Conservation (phyloP, 148 eudicot genomes). For the Diospyros kaki region DNA sequence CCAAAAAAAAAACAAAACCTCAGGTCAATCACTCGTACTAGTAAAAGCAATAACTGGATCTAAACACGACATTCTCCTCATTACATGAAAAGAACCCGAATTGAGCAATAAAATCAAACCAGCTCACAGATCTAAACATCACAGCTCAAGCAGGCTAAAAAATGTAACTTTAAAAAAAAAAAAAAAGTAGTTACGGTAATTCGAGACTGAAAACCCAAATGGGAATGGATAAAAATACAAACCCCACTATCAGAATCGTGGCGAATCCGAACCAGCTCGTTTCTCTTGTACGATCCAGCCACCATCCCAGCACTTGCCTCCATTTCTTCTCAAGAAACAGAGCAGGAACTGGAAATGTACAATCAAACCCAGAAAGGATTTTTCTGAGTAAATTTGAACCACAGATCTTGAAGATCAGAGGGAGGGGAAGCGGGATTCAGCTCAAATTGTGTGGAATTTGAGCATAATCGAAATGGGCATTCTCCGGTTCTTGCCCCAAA, state of each 20-base stretch:
- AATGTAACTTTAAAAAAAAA: neutral
- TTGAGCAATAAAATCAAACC: neutral
- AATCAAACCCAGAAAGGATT: neutral
- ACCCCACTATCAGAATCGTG: conserved; percentile 87
- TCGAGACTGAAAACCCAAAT: conserved; percentile 17
- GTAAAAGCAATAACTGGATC: conserved; percentile 2
- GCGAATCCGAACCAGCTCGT: conserved; percentile 82
- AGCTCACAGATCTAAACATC: conserved; percentile 4
- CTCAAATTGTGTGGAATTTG: conserved; percentile 3
- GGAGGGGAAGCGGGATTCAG: neutral
- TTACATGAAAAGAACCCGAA: neutral
- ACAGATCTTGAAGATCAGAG: neutral
- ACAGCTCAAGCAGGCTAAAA: neutral
- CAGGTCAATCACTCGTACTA: neutral
- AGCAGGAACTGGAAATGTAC: neutral
- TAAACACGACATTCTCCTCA: neutral
- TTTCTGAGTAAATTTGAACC: neutral
- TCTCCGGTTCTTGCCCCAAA: conserved; percentile 13
- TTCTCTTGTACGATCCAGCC: conserved; percentile 85
- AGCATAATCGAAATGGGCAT: conserved; percentile 7
- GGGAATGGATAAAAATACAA: conserved; percentile 12
- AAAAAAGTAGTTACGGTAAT: neutral
- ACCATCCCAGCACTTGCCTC: conserved; percentile 83
- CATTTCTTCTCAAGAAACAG: conserved; percentile 31
- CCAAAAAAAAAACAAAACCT: neutral